These are phyloP conservation scores for Grosmannia serpens DNA, from an alignment of 2,329 filamentous ascomycete genomes.

Conservation along the genomic window DNA sequence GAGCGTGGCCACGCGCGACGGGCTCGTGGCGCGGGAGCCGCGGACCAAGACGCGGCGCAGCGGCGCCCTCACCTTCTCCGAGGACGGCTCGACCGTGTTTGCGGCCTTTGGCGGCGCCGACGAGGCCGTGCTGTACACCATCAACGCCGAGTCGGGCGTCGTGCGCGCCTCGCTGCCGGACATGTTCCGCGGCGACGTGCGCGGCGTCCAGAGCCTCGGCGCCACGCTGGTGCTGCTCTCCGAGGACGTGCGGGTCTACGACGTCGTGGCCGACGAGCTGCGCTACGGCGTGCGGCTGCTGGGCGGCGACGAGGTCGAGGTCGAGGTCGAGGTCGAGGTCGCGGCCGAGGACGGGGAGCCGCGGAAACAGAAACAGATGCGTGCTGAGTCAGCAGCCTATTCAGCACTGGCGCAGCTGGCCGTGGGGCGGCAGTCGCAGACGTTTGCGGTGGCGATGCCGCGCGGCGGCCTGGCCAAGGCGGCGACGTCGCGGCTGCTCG, in stretches of 20 bases:
- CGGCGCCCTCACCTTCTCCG: constrained; percentile 65
- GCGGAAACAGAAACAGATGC: background rate
- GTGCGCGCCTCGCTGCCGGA: constrained; percentile 57
- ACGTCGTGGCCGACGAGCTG: constrained; percentile 69
- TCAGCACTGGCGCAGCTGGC: constrained; percentile 54
- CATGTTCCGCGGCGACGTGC: constrained; percentile 53
- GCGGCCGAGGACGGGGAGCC: background rate
- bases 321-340: background rate
- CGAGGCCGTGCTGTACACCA: constrained; percentile 57
- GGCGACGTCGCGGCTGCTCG: constrained; percentile 43
- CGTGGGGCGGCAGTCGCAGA: constrained; percentile 53
- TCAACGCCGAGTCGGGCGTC: constrained; percentile 59
- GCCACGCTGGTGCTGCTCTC: constrained; percentile 67
- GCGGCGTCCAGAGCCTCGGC: constrained; percentile 59
- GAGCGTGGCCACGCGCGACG: constrained; percentile 3
- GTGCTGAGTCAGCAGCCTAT: constrained; percentile 16
- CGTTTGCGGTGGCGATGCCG: constrained; percentile 52
- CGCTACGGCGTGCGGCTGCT: constrained; percentile 51
- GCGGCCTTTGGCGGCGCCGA: constrained; percentile 45
- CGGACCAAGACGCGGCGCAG: constrained; percentile 21
- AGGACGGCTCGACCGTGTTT: constrained; percentile 76
- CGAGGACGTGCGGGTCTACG: constrained; percentile 64
- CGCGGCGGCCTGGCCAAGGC: constrained; percentile 11
- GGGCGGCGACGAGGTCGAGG: background rate
- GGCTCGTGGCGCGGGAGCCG: constrained; percentile 15